Evolutionary conservation across 106 monocot genomes (phyloP).

Genomic region (Hemerocallis citrina): DNA sequence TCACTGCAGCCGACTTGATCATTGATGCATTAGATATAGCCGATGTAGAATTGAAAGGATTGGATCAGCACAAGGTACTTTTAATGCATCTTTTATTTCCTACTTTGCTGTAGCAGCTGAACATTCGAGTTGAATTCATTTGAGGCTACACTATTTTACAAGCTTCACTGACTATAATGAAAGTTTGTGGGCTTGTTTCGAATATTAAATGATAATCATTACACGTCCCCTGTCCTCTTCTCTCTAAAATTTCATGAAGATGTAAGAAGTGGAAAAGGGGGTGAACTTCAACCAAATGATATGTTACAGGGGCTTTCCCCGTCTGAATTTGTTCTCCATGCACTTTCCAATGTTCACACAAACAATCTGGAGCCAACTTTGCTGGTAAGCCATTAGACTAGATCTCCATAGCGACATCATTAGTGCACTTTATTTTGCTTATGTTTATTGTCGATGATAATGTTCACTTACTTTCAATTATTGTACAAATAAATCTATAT

Average conservation of each 20-base stretch:
- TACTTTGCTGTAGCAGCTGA: neutral
- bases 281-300: constrained; percentile 60
- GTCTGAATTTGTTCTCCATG: constrained; percentile 72
- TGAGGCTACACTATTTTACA: neutral
- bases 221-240: too few relatives aligned
- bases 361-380: constrained; percentile 90
- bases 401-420: neutral
- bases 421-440: neutral
- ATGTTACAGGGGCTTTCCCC: constrained; percentile 66
- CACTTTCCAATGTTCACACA: constrained; percentile 56
- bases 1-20: constrained; percentile 67
- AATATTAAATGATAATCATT: neutral
- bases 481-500: neutral
- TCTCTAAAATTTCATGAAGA: constrained; percentile 43
- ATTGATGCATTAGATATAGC: constrained; percentile 88
- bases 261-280: constrained; percentile 29
- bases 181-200: neutral
- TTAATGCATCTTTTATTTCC: neutral
- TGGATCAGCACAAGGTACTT: constrained; percentile 63
- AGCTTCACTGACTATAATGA: neutral
- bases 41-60: constrained; percentile 67
- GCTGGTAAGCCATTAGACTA: constrained; percentile 35
- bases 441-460: neutral
- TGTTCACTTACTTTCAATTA: neutral
- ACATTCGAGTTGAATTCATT: neutral